phyloP scores from a whole-genome alignment of 1,139 yeast species.

The Yamadazyma taylorii region DNA sequence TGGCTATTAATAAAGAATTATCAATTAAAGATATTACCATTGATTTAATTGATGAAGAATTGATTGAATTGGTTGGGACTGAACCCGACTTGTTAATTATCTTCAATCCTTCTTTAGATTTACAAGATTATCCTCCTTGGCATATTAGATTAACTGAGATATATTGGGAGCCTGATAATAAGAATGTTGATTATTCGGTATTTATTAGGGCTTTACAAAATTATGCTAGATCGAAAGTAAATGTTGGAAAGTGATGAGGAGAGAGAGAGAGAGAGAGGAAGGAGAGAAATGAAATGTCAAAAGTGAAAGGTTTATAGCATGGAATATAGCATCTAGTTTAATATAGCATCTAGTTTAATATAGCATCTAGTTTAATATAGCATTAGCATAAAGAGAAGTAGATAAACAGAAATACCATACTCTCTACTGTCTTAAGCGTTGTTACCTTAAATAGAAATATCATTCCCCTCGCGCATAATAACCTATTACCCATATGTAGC shows the following conservation, averaged over 20 bases:
- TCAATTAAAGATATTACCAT: conserved; percentile 69
- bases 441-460: no score
- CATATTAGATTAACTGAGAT: conserved; percentile 88
- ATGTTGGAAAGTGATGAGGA: conserved; percentile 87
- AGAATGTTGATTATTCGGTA: conserved; percentile 77
- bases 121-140: conserved; percentile 98
- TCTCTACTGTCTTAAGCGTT: no score
- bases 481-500: no score
- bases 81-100: conserved; percentile 89
- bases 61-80: conserved; percentile 72
- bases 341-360: no score
- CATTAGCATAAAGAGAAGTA: no score
- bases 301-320: background rate
- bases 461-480: no score
- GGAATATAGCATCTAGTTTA: no score
- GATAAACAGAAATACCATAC: no score
- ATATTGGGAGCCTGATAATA: conserved; percentile 86
- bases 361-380: no score
- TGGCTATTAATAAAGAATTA: conserved; percentile 64
- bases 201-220: conserved; percentile 81
- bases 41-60: conserved; percentile 71
- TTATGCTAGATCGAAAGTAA: conserved; percentile 78
- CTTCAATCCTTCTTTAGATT: conserved; percentile 82
- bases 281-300: conserved; percentile 7
- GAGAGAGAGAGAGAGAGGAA: no score